Percentiles rank a stretch among this genome's conserved stretches.
Conservation (phyloP, 768 basidiomycete genomes). For the Neoboletus subvelutipes region DNA sequence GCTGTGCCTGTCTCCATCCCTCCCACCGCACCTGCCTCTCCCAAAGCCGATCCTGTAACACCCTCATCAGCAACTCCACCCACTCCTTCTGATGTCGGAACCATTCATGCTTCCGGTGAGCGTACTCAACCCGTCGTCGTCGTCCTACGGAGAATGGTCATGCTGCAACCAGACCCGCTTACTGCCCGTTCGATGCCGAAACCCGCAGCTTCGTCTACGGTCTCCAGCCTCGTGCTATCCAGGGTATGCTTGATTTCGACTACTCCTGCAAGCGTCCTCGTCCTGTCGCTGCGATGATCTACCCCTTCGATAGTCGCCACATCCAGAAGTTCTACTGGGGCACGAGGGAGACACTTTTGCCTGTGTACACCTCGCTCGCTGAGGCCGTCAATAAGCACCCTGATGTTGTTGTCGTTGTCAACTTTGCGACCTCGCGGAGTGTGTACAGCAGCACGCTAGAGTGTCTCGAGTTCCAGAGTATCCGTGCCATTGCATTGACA, state of each 20-base stretch:
- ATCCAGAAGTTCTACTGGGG: slow-evolving; percentile 99
- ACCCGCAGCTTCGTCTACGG: slow-evolving; percentile 99
- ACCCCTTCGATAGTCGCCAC: slow-evolving; percentile 99
- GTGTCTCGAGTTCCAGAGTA: slow-evolving; percentile 57
- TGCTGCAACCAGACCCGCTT: slow-evolving; percentile 62
- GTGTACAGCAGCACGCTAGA: slow-evolving; percentile 96
- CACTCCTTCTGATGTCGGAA: slow-evolving; percentile 52
- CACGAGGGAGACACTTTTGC: slow-evolving; percentile 96
- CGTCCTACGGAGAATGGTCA: slow-evolving; percentile 46
- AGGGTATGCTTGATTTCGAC: slow-evolving; percentile 98
- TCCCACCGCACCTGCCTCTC: slow-evolving; percentile 48
- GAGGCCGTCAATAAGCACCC: slow-evolving; percentile 94
- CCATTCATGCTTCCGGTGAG: slow-evolving; percentile 74
- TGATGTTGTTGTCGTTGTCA: slow-evolving; percentile 96
- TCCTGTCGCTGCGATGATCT: slow-evolving; percentile 99
- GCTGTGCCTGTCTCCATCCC: slow-evolving; percentile 38
- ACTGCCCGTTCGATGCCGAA: slow-evolving; percentile 86
- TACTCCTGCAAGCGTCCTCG: slow-evolving; percentile 91
- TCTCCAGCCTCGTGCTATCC: slow-evolving; percentile 98
- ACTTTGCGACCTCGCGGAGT: slow-evolving; percentile 93
- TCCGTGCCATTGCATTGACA: slow-evolving; percentile 76
- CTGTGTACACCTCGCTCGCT: slow-evolving; percentile 89
- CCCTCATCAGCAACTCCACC: slow-evolving; percentile 39
- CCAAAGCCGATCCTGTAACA: slow-evolving; percentile 21
- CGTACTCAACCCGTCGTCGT: slow-evolving; percentile 85